Evolutionary conservation across 1,139 yeast species (phyloP).

Genomic region (Magnusiomyces paraingens): DNA sequence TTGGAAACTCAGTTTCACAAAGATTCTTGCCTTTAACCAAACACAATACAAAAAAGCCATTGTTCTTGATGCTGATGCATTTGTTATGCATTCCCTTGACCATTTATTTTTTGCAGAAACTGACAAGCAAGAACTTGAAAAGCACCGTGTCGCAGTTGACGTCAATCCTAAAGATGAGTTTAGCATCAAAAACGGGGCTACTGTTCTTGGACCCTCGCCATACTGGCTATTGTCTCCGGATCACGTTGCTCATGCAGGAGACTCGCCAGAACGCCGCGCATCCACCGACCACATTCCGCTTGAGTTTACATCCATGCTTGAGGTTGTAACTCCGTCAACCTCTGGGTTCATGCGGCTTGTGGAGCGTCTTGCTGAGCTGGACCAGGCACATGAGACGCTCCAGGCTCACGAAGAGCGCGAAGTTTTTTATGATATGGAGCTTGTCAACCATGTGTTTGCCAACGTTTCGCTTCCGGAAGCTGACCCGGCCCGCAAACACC

Average conservation of each 20-base stretch:
- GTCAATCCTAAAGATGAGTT: no score
- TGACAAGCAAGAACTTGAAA: slow-evolving; percentile 1
- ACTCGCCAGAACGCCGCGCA: no score
- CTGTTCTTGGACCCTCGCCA: background rate
- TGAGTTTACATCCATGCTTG: slow-evolving; percentile 42
- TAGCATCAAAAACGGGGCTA: background rate
- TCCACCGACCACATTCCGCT: slow-evolving; percentile 21
- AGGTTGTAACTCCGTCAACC: slow-evolving; percentile 31
- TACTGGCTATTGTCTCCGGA: background rate
- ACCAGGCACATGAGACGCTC: background rate
- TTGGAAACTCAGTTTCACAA: slow-evolving; percentile 46
- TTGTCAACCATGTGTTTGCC: slow-evolving; percentile 38
- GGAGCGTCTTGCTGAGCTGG: slow-evolving; percentile 28
- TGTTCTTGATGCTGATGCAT: slow-evolving; percentile 40
- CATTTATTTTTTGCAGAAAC: slow-evolving; percentile 38
- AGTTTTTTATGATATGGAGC: slow-evolving; percentile 46
- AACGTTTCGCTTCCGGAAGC: background rate
- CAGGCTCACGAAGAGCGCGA: background rate
- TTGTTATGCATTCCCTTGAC: slow-evolving; percentile 34
- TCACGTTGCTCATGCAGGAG: no score
- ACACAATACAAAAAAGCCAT: slow-evolving; percentile 44
- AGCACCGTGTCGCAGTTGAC: no score
- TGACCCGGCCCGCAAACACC: background rate
- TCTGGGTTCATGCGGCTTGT: slow-evolving; percentile 31
- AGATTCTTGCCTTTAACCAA: slow-evolving; percentile 41